Conservation (phyloP, 768 basidiomycete species). For the Suillus spraguei region DNA sequence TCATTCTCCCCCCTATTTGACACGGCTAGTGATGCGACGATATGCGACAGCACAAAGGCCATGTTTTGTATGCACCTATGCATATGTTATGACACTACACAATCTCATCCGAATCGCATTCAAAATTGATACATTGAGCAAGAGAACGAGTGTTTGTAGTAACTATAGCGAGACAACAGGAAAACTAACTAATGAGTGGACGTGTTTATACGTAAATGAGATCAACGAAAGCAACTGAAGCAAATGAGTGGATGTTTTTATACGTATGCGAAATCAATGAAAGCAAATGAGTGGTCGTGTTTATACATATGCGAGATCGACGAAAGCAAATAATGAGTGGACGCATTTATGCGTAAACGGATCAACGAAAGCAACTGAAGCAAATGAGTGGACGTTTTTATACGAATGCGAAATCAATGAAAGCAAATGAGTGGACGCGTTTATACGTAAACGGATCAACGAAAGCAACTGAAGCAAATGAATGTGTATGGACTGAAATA, state of each 20-base stretch:
- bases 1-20: slow-evolving; percentile 22
- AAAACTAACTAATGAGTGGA: not conserved
- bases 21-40: slow-evolving; percentile 20
- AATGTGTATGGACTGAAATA: not conserved
- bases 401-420: too few species aligned
- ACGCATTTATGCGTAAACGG: too few species aligned
- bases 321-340: too few species aligned
- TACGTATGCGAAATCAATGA: too few species aligned
- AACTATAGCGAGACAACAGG: not conserved
- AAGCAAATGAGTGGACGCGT: not conserved
- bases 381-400: too few species aligned
- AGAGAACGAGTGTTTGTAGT: not conserved
- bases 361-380: too few species aligned
- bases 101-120: slow-evolving; percentile 4
- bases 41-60: slow-evolving; percentile 16
- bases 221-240: too few species aligned
- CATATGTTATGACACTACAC: slow-evolving; percentile 30
- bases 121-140: not conserved
- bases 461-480: slow-evolving; percentile 3
- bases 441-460: not conserved
- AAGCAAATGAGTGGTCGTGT: too few species aligned
- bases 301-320: too few species aligned
- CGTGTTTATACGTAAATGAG: too few species aligned
- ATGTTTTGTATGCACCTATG: slow-evolving; percentile 34
- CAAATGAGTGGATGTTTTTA: too few species aligned